A percentile compares a stretch with the other conserved stretches of the same genome.
phyloP scores from a whole-genome alignment of 2,329 filamentous ascomycete genomes.

The Alternaria sp. region DNA sequence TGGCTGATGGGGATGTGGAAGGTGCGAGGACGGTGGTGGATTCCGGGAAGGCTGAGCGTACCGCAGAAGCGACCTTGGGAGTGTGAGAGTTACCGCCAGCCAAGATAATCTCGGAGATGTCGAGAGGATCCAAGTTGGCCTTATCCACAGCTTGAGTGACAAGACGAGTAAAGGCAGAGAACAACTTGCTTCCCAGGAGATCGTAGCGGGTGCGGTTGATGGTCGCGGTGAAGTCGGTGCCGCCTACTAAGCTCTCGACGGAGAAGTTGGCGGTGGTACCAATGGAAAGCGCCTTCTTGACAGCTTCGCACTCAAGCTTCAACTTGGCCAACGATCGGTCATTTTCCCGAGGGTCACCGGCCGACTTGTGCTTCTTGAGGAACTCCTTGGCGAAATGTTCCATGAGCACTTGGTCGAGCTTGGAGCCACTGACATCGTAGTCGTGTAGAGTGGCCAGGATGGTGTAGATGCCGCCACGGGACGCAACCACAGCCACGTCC shows the following conservation, averaged over 20 bases:
- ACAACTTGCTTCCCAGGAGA: constrained; percentile 83
- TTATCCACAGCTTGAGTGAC: constrained; percentile 88
- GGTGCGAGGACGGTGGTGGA: constrained; percentile 81
- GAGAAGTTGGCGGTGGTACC: constrained; percentile 89
- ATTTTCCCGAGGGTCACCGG: constrained; percentile 77
- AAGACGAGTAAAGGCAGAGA: constrained; percentile 84
- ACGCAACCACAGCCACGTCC: constrained; percentile 88
- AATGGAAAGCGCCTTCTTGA: constrained; percentile 90
- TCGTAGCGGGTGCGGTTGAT: constrained; percentile 95
- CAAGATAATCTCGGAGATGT: constrained; percentile 93
- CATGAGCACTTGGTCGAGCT: constrained; percentile 88
- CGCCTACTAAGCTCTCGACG: constrained; percentile 87
- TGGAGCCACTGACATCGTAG: constrained; percentile 86
- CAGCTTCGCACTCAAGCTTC: constrained; percentile 85
- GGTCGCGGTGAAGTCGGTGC: constrained; percentile 87
- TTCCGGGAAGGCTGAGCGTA: constrained; percentile 80
- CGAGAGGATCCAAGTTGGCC: constrained; percentile 87
- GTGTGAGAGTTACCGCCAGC: constrained; percentile 92
- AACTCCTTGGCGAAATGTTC: constrained; percentile 99
- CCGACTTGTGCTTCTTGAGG: constrained; percentile 88
- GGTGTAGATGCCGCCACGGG: constrained; percentile 94
- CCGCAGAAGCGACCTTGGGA: constrained; percentile 85
- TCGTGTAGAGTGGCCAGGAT: constrained; percentile 93
- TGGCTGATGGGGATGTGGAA: constrained; percentile 74
- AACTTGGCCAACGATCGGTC: constrained; percentile 86